Base-by-base conservation (phyloP, 192 early-diverging fungal genomes). In the Coemansia sp. region DNA sequence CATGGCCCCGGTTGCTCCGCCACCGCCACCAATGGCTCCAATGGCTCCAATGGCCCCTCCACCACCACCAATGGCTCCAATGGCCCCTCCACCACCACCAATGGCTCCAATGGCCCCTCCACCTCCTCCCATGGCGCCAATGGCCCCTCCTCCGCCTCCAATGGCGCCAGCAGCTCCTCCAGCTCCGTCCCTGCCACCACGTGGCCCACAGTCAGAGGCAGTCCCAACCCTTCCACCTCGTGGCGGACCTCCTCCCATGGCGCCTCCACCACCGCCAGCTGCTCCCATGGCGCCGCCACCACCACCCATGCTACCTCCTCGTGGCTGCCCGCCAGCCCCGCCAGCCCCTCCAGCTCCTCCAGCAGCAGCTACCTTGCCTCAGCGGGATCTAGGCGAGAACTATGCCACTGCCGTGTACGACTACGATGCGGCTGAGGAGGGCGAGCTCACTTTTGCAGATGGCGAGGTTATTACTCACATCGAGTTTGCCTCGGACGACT, bases 351-450 rank as follows among this genome's bases (percentile, higher is more conserved):
- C 75, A 14, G 65, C 77, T 7, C 36, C 62, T 8, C 68, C 64
- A 15, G 58, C 43, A 22, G 38, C 63, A 14, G 62, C 43, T 38
- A 36, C 67, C 3, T 29, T 49, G 32, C 46, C 45, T 15, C 58
- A 70, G 59, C 59, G 65, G 27, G 79, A 70, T 35, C 49, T 71
- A 45, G 69, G 74, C 10, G 70, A 68, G 24, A 73, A 78, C 20
- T 69, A 85, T 12, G 89, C 91, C 6, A 51, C 85, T 17, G 91
- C 89, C 0, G 59, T 90, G 19, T 98, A 94, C 71, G 94, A 96
- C 59, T 98, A 95, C 71, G 86, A 87, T 12, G 93, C 94, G 4
- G 86, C 83, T 3, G 96, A 96, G 64, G 89, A 88, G 7, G 94
- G 95, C 73, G 96, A 98, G 73, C 79, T 98, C 24, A 84, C 88